Conservation (phyloP, 176 grass and related monocot genomes). For the Carex littledalei region DNA sequence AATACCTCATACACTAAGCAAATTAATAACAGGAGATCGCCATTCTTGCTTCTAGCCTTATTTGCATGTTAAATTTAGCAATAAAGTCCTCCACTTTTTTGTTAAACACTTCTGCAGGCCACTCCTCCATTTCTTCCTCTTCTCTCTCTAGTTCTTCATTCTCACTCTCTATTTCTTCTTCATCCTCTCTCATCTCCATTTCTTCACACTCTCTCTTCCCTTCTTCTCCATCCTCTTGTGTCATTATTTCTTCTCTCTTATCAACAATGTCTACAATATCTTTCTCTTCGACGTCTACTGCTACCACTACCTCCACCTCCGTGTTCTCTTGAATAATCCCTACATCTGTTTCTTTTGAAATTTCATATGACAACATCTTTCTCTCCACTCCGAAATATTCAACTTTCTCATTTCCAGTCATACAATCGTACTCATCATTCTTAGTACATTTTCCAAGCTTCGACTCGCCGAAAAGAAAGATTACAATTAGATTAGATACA, state of each 20-base stretch:
- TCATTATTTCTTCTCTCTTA: neutral
- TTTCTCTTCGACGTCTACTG: neutral
- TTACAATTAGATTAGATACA: constrained; percentile 65
- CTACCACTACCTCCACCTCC: neutral
- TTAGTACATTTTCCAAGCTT: constrained; percentile 15
- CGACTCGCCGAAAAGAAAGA: constrained; percentile 50
- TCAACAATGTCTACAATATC: neutral
- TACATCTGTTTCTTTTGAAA: neutral
- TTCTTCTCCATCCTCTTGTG: neutral
- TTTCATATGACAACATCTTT: neutral
- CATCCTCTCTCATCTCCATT: neutral
- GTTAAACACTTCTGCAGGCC: constrained; percentile 55
- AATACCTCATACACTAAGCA: neutral
- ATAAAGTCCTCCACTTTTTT: constrained; percentile 76
- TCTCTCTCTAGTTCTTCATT: neutral
- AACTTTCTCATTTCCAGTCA: neutral
- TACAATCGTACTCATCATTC: neutral
- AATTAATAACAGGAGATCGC: constrained; percentile 12
- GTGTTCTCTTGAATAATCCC: neutral
- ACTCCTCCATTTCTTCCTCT: constrained; percentile 12
- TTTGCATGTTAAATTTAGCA: constrained; percentile 73
- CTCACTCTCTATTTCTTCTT: neutral
- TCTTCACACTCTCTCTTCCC: neutral
- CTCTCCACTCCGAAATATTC: neutral
- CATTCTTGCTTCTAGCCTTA: constrained; percentile 44